These are phyloP conservation scores for Phialophora verrucosa DNA, from an alignment of 2,329 filamentous ascomycete genomes.

Conservation along the genomic window DNA sequence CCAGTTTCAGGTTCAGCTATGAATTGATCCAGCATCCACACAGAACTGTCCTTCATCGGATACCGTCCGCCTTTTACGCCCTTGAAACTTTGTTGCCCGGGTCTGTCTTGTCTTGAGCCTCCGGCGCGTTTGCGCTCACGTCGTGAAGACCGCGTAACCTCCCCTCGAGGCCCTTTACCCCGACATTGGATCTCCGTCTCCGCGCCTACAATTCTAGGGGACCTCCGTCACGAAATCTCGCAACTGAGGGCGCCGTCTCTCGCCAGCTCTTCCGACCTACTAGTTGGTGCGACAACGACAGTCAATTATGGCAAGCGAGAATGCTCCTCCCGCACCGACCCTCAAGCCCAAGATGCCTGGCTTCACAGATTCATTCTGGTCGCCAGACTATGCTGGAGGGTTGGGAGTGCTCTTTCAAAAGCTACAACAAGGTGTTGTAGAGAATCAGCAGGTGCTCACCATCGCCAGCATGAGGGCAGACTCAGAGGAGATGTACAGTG, in stretches of 20 bases:
- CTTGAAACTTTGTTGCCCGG: neutral
- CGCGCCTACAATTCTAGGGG: constrained; percentile 4
- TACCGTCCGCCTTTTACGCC: neutral
- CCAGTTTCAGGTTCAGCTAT: constrained; percentile 24
- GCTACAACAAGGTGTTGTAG: constrained; percentile 91
- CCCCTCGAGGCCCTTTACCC: neutral
- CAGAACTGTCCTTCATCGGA: neutral
- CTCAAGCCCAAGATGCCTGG: constrained; percentile 69
- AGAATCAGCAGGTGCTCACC: constrained; percentile 92
- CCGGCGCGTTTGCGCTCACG: constrained; percentile 4
- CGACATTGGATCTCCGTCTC: neutral
- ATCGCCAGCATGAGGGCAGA: constrained; percentile 94
- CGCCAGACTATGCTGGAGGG: constrained; percentile 93
- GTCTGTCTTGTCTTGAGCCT: neutral
- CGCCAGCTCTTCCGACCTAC: neutral
- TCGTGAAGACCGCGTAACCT: constrained; percentile 8
- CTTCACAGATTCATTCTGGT: constrained; percentile 98
- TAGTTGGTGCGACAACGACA: neutral
- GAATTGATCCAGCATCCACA: constrained; percentile 4
- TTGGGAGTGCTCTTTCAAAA: constrained; percentile 94
- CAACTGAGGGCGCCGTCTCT: neutral
- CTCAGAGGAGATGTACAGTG: constrained; percentile 87
- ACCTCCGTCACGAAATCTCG: neutral
- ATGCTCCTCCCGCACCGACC: constrained; percentile 6
- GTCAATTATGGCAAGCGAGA: constrained; percentile 26